These are phyloP conservation scores for Pythium myriotylum DNA, from an alignment of 352 stramenopile species.

Conservation along the genomic window DNA sequence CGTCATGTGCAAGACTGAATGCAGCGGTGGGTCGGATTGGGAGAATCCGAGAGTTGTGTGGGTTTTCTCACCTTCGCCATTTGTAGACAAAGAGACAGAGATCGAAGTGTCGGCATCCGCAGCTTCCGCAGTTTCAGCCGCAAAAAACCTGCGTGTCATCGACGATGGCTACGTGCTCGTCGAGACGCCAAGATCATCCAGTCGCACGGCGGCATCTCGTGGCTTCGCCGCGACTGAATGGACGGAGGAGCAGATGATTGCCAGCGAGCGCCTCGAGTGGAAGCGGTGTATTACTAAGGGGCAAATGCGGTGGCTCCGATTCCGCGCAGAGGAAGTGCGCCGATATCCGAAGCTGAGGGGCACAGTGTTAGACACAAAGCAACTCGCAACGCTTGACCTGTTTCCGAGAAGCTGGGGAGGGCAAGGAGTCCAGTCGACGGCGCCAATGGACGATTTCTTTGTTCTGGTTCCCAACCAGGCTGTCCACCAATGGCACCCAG, in stretches of 20 bases:
- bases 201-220: not conserved
- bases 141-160: not conserved
- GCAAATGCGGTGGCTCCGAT: constrained; percentile 46
- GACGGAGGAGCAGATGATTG: constrained; percentile 57
- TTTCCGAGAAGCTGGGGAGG: not conserved
- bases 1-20: constrained; percentile 20
- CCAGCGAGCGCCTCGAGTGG: constrained; percentile 65
- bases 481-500: constrained; percentile 9
- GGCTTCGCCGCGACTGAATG: not conserved
- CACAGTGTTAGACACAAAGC: constrained; percentile 11
- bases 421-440: constrained; percentile 1
- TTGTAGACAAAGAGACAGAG: constrained; percentile 5
- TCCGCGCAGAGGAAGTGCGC: constrained; percentile 10
- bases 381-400: not conserved
- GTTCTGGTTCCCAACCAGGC: constrained; percentile 6
- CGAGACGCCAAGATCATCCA: not conserved
- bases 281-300: constrained; percentile 56
- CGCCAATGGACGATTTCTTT: constrained; percentile 7
- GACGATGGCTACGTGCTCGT: not conserved
- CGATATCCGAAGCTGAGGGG: constrained; percentile 3
- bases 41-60: too few relatives aligned
- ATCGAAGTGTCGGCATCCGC: not conserved
- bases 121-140: too few relatives aligned
- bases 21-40: not conserved
- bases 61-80: too few relatives aligned